A percentile compares a stretch with the other conserved stretches of the same genome.
Evolutionary conservation across 2,329 filamentous ascomycete species (phyloP).

Genomic region (Penicillium oxalicum): DNA sequence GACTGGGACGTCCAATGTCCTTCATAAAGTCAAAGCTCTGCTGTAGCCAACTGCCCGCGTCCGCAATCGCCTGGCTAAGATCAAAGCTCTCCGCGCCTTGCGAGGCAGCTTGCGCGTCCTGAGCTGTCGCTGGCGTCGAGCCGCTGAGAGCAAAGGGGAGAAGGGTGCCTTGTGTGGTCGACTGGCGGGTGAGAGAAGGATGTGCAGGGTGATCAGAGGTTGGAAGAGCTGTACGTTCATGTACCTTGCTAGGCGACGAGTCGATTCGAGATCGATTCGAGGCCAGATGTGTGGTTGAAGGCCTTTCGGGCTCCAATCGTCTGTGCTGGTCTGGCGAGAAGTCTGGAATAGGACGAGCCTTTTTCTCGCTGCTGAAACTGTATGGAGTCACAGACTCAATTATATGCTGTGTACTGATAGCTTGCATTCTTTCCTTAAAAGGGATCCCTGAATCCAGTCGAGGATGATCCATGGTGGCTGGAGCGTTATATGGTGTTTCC

Average conservation of each 20-base stretch:
- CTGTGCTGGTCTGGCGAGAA: conserved; percentile 3
- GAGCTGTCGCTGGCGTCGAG: conserved; percentile 28
- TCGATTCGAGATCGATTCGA: background rate
- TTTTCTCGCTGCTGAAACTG: conserved; percentile 30
- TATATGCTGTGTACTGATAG: conserved; percentile 38
- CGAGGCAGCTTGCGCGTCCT: conserved; percentile 31
- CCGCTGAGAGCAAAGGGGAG: conserved; percentile 30
- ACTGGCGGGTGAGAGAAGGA: conserved; percentile 1
- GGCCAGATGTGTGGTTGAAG: background rate
- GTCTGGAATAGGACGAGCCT: conserved; percentile 8
- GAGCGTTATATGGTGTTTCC: conserved; percentile 27
- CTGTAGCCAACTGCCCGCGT: conserved; percentile 42
- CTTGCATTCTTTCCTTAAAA: conserved; percentile 16
- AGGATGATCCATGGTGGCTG: conserved; percentile 13
- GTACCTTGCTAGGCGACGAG: conserved; percentile 1
- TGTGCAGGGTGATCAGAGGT: background rate
- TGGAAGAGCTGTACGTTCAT: conserved; percentile 4
- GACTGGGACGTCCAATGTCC: conserved; percentile 22
- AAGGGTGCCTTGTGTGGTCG: conserved; percentile 9
- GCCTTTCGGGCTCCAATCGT: background rate
- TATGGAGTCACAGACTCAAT: conserved; percentile 38
- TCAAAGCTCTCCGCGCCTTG: conserved; percentile 35
- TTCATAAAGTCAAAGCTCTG: conserved; percentile 40
- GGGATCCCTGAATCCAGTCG: conserved; percentile 2
- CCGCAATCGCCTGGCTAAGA: conserved; percentile 40